phyloP scores from a whole-genome alignment of 2,329 filamentous ascomycete species.

The Apiospora phragmitis region DNA sequence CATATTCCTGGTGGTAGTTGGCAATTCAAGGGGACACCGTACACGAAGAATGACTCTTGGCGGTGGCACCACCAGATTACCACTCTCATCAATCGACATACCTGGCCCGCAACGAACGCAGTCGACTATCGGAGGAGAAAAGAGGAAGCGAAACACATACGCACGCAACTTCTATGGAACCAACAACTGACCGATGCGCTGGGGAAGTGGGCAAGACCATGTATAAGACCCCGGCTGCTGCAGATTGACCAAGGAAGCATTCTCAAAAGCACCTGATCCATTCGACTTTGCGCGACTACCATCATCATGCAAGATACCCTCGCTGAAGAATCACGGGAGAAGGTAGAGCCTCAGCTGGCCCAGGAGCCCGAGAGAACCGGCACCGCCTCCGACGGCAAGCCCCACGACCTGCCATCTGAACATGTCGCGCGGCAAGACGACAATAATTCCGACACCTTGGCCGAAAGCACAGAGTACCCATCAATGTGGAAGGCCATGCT shows the following conservation, averaged over 20 bases:
- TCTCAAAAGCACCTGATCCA: neutral
- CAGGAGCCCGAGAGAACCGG: neutral
- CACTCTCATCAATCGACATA: neutral
- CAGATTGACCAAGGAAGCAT: neutral
- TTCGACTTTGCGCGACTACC: neutral
- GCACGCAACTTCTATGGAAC: neutral
- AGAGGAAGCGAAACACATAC: neutral
- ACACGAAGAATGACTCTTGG: neutral
- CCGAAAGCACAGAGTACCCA: slow-evolving; percentile 32
- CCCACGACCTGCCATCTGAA: neutral
- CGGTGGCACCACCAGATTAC: neutral
- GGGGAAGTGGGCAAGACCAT: neutral
- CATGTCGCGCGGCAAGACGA: neutral
- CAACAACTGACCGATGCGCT: neutral
- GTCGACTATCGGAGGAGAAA: neutral
- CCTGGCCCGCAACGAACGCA: neutral
- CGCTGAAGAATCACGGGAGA: neutral
- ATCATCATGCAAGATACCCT: neutral
- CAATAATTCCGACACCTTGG: neutral
- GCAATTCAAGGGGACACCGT: neutral
- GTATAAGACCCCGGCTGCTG: slow-evolving; percentile 4
- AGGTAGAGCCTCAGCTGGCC: neutral
- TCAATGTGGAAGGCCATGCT: slow-evolving; percentile 35
- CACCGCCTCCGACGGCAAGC: neutral
- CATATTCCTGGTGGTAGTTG: neutral